Evolutionary conservation across 768 basidiomycete genomes (phyloP).

Genomic region (Xerocomus potaroensis): DNA sequence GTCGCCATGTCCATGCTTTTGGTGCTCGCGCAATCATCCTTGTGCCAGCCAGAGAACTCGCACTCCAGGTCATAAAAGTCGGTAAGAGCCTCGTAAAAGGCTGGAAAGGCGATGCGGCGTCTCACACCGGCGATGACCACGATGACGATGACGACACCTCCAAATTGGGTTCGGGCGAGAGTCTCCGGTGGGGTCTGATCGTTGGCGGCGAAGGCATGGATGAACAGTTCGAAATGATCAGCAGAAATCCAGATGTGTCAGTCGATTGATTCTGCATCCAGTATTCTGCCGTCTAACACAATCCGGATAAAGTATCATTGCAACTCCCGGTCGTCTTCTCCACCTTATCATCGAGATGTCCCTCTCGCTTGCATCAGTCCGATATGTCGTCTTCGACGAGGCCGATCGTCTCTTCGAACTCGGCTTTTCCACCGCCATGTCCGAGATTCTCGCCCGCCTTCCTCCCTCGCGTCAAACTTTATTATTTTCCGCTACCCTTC

Average conservation of each 20-base stretch:
- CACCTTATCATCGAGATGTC: slow-evolving; percentile 98
- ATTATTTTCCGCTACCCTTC: slow-evolving; percentile 94
- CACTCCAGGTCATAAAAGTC: slow-evolving; percentile 88
- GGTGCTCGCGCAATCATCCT: slow-evolving; percentile 86
- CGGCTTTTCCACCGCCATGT: slow-evolving; percentile 91
- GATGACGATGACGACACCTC: slow-evolving; percentile 48
- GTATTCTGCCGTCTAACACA: slow-evolving; percentile 8
- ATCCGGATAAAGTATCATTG: slow-evolving; percentile 69
- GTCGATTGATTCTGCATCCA: slow-evolving; percentile 30
- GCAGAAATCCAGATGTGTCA: slow-evolving; percentile 92
- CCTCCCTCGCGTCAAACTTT: slow-evolving; percentile 86
- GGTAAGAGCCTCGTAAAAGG: slow-evolving; percentile 92
- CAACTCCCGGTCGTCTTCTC: slow-evolving; percentile 95
- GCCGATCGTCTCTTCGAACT: slow-evolving; percentile 98
- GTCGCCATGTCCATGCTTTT: slow-evolving; percentile 72
- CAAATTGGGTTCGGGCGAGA: slow-evolving; percentile 46
- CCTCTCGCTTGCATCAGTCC: slow-evolving; percentile 78
- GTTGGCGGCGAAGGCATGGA: slow-evolving; percentile 96
- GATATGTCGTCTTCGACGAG: slow-evolving; percentile 95
- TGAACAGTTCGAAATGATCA: slow-evolving; percentile 94
- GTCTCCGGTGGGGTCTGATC: slow-evolving; percentile 85
- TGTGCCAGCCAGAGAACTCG: slow-evolving; percentile 90
- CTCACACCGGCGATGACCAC: slow-evolving; percentile 70
- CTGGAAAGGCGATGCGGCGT: slow-evolving; percentile 56
- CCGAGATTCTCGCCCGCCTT: slow-evolving; percentile 87